phyloP scores from a whole-genome alignment of 78 protist genomes.

The Dictyostelium firmibasis region DNA sequence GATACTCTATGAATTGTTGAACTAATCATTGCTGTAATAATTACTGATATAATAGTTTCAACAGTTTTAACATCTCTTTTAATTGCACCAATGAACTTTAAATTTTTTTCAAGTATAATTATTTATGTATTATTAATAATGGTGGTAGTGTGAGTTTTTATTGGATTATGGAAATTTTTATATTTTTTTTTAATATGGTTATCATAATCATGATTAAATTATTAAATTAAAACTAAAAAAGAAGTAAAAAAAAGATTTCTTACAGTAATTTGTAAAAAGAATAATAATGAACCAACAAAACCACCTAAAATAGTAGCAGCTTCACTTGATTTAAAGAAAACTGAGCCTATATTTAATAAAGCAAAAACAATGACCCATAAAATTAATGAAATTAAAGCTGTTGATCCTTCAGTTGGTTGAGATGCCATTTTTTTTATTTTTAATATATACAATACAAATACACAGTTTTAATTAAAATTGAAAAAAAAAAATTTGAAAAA shows the following conservation, averaged over 20 bases:
- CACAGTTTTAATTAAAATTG: neutral
- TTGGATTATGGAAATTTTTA: neutral
- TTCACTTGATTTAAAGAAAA: constrained; percentile 26
- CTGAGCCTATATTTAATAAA: constrained; percentile 1
- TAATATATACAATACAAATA: neutral
- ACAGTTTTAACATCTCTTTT: constrained; percentile 40
- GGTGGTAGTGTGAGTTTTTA: no score
- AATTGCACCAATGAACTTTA: constrained; percentile 49
- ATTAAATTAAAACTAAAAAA: neutral
- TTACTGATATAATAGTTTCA: neutral
- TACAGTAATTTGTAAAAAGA: constrained; percentile 62
- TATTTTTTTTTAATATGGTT: neutral
- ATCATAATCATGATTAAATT: neutral
- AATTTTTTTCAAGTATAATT: no score
- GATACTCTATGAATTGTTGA: constrained; percentile 70
- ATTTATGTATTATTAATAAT: no score
- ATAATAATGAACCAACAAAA: constrained; percentile 52
- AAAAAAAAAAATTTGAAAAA: no score
- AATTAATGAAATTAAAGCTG: constrained; percentile 7
- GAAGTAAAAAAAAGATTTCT: no score
- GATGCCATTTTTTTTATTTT: neutral
- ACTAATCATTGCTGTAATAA: constrained; percentile 3
- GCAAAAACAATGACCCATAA: constrained; percentile 35
- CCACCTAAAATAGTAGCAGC: constrained; percentile 49
- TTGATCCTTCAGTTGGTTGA: constrained; percentile 18